Conservation (phyloP, 148 eudicot genomes). For the Silene conica region DNA sequence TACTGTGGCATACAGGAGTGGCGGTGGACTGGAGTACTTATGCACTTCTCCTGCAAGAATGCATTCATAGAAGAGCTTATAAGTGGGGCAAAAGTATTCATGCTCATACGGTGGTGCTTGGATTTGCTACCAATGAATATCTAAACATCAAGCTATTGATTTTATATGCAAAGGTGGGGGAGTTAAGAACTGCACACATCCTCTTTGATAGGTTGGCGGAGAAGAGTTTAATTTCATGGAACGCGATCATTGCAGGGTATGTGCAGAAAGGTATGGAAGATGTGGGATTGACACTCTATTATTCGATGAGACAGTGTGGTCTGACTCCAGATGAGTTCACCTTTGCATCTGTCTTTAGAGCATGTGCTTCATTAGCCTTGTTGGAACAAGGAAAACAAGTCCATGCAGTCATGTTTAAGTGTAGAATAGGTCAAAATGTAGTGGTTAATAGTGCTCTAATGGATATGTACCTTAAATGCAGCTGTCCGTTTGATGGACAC, state of each 20-base stretch:
- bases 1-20: conserved; percentile 46
- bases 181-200: conserved; percentile 48
- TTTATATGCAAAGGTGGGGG: conserved; percentile 79
- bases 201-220: conserved; percentile 40
- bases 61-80: conserved; percentile 49
- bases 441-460: conserved; percentile 78
- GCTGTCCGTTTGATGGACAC: conserved; percentile 63
- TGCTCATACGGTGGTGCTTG: conserved; percentile 64
- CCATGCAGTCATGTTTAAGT: conserved; percentile 65
- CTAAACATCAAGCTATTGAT: conserved; percentile 61
- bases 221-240: conserved; percentile 63
- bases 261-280: conserved; percentile 72
- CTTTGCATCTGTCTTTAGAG: conserved; percentile 76
- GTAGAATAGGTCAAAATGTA: conserved; percentile 47
- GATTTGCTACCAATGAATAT: conserved; percentile 68
- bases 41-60: conserved; percentile 84
- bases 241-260: conserved; percentile 77
- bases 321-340: conserved; percentile 73
- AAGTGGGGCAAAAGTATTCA: conserved; percentile 64
- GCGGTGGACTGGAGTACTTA: conserved; percentile 48
- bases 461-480: conserved; percentile 93
- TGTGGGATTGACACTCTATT: conserved; percentile 57
- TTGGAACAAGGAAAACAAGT: conserved; percentile 76
- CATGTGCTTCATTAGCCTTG: conserved; percentile 67
- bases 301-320: conserved; percentile 55